Evolutionary conservation across 1,284 basidiomycete genomes (phyloP).

Genomic region (Trichosporon asahii): DNA sequence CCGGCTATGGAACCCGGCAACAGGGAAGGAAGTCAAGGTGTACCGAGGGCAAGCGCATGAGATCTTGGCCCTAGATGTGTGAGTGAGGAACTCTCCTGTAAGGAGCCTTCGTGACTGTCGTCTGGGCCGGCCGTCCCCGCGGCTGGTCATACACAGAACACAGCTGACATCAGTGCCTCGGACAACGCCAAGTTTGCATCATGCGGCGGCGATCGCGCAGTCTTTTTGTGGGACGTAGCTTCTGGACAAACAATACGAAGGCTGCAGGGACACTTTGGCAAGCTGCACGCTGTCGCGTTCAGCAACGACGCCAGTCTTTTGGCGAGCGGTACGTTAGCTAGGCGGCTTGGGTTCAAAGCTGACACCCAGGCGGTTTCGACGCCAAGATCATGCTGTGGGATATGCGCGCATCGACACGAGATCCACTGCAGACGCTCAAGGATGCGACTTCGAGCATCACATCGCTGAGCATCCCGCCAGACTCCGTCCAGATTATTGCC

Average conservation of each 20-base stretch:
- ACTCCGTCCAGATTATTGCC: slow-evolving; percentile 62
- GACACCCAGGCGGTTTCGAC: slow-evolving; percentile 57
- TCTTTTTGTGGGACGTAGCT: slow-evolving; percentile 94
- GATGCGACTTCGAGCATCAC: slow-evolving; percentile 89
- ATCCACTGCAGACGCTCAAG: slow-evolving; percentile 84
- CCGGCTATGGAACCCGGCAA: slow-evolving; percentile 81
- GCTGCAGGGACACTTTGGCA: slow-evolving; percentile 81
- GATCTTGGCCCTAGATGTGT: slow-evolving; percentile 85
- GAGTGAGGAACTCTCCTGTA: slow-evolving; percentile 44
- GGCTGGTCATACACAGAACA: not conserved
- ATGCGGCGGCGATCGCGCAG: slow-evolving; percentile 85
- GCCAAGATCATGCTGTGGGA: slow-evolving; percentile 86
- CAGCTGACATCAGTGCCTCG: slow-evolving; percentile 60
- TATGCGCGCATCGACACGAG: slow-evolving; percentile 70
- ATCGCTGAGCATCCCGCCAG: slow-evolving; percentile 63
- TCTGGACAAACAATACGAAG: slow-evolving; percentile 76
- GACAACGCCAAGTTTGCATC: slow-evolving; percentile 93
- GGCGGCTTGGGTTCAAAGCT: not conserved
- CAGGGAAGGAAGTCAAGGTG: slow-evolving; percentile 80
- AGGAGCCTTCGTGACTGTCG: no score
- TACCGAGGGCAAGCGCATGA: slow-evolving; percentile 92
- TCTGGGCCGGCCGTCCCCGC: not conserved
- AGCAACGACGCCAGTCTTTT: slow-evolving; percentile 72
- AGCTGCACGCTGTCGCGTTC: slow-evolving; percentile 86
- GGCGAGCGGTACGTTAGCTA: slow-evolving; percentile 65